Evolutionary conservation across 768 basidiomycete genomes (phyloP).

Genomic region (Stropharia rugosoannulata): DNA sequence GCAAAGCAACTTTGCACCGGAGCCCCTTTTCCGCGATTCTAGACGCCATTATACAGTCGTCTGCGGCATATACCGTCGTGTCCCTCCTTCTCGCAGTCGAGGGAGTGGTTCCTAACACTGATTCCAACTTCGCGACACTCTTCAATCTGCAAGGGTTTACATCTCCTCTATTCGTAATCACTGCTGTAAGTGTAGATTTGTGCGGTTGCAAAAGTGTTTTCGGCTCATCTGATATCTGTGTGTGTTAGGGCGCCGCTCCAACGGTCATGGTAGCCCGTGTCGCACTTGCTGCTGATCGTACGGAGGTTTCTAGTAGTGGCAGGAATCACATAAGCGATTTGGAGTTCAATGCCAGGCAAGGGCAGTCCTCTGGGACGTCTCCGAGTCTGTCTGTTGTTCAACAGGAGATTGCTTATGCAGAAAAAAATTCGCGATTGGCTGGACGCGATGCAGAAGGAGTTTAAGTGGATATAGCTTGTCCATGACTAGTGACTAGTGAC

Average conservation of each 20-base stretch:
- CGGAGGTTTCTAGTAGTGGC: not conserved
- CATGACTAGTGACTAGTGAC: too few species aligned
- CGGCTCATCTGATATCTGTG: not conserved
- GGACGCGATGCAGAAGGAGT: too few species aligned
- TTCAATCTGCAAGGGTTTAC: not conserved
- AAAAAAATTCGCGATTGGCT: too few species aligned
- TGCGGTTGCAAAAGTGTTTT: not conserved
- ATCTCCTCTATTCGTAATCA: not conserved
- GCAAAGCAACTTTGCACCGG: not conserved
- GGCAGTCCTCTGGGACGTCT: too few species aligned
- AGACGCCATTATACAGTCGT: not conserved
- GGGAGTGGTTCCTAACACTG: not conserved
- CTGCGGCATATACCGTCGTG: not conserved
- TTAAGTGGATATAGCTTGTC: too few species aligned
- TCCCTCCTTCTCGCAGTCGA: not conserved
- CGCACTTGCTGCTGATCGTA: not conserved
- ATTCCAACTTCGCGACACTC: not conserved
- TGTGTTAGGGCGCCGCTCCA: not conserved
- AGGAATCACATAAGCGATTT: not conserved
- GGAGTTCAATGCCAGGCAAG: not conserved
- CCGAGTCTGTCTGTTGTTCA: too few species aligned
- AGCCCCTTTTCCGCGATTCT: not conserved
- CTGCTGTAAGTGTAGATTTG: not conserved
- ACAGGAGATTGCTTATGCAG: too few species aligned
- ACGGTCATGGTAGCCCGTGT: not conserved